Percentiles rank a stretch among this genome's conserved stretches.
Evolutionary conservation across 345 rosid genomes (phyloP).

Genomic region (Excoecaria cochinchinensis): DNA sequence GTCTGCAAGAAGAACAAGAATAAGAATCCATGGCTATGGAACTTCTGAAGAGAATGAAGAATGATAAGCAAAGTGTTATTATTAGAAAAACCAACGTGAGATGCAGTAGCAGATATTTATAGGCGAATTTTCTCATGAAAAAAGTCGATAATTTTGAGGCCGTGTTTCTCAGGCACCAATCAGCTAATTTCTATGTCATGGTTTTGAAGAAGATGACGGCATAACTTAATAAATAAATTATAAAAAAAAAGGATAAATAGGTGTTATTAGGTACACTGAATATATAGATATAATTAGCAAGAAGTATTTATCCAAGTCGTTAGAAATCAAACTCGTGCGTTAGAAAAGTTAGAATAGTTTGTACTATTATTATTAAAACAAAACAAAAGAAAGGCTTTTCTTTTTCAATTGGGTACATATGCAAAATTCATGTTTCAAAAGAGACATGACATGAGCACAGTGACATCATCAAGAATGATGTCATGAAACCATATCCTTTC

Average conservation of each 20-base stretch:
- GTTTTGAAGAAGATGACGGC: not conserved
- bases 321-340: not conserved
- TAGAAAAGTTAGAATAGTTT: not conserved
- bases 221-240: not conserved
- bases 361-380: not conserved
- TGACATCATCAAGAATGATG: not conserved
- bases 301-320: not conserved
- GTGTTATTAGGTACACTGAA: too few relatives aligned
- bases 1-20: not conserved
- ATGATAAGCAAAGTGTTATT: not conserved
- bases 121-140: not conserved
- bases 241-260: too few relatives aligned
- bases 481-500: not conserved
- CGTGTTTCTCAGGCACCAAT: not conserved
- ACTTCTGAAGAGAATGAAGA: too few relatives aligned
- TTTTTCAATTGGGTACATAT: not conserved
- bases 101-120: not conserved
- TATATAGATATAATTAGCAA: too few relatives aligned
- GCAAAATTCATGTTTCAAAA: not conserved
- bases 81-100: not conserved
- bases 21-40: constrained; percentile 2
- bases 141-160: not conserved
- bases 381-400: too few relatives aligned
- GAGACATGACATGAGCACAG: not conserved
- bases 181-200: not conserved